Conservation (phyloP, 2,329 filamentous ascomycete species). For the Cytospora chrysosperma region DNA sequence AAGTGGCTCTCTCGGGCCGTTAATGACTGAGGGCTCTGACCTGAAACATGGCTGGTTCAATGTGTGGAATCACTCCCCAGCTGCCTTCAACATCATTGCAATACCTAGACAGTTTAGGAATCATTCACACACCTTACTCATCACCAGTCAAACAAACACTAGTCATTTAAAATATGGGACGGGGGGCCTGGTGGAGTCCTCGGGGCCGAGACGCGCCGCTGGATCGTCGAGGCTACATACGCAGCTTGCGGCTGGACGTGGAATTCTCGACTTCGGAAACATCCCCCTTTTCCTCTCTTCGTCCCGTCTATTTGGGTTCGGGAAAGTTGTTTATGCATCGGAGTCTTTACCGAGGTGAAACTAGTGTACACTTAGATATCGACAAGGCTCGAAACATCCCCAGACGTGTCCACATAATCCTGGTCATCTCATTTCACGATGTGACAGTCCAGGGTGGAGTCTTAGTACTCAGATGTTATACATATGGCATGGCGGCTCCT, state of each 20-base stretch:
- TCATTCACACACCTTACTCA: neutral
- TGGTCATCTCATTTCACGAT: conserved; percentile 11
- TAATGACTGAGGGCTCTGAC: neutral
- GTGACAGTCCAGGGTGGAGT: neutral
- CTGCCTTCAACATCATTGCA: conserved; percentile 10
- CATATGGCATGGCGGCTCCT: no score
- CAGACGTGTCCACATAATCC: conserved; percentile 8
- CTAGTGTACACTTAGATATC: neutral
- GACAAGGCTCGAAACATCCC: conserved; percentile 1
- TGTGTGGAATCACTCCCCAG: neutral
- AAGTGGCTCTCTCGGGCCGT: neutral
- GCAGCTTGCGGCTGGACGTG: neutral
- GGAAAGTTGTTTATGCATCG: conserved; percentile 1
- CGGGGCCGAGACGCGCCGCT: conserved; percentile 1
- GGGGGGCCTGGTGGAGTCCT: neutral
- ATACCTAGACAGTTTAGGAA: neutral
- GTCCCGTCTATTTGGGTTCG: neutral
- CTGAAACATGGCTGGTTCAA: neutral
- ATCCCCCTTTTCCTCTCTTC: neutral
- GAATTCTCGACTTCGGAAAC: neutral
- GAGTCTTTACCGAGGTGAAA: neutral
- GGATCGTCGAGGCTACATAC: neutral
- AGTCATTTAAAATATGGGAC: neutral
- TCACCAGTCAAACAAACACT: neutral
- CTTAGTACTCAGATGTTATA: conserved; percentile 10